Evolutionary conservation across 371 early-diverging fungal genomes (phyloP), one percentile per base, ranked within the genome.

Genomic region (Apophysomyces elegans): DNA sequence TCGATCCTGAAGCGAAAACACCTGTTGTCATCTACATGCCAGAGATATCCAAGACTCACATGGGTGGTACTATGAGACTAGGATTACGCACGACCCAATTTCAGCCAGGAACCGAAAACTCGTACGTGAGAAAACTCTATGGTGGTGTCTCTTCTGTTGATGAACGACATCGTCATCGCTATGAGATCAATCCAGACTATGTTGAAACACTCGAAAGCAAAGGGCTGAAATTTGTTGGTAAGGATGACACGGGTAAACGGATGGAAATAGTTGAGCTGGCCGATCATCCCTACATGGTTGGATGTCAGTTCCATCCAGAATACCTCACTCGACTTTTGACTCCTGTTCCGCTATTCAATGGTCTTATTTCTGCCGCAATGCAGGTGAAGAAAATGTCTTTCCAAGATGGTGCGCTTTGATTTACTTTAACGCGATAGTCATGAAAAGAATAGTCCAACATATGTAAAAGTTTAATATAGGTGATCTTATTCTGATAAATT

Each of bases 281-380:
- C 5, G 91, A 89, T 64, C 99, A 99, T 79, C 96, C 97, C 6
- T 99, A 91, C 86, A 99, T 91, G 82, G 91, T 99, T 57, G 99
- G 93, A 46, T 93, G 92, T 45, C 99, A 99, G 86, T 99, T 91
- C 81, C 99, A 99, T 71, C 99, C 99, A 35, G 99, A 99, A 83
- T 98, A 98, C 84, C 84, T 94, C 61, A 97, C 98, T 50, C 91
- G 97, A 58, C 99, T 99, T 9, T 81, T 96, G 58, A 87, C 79
- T 66, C 99, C 99, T 2, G 90, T 92, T 32, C 96, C 99, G 41
- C 87, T 95, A 9, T 98, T 99, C 88, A 75, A 90, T 32, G 99
- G 96, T 36, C 91, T 99, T 38, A 85, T 99, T 50, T 73, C 92
- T 59, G 97, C 98, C 62, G 88, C 97, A 59, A 71, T 63, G 56